phyloP scores from a whole-genome alignment of 768 basidiomycete genomes.

The Tricholomella constricta region DNA sequence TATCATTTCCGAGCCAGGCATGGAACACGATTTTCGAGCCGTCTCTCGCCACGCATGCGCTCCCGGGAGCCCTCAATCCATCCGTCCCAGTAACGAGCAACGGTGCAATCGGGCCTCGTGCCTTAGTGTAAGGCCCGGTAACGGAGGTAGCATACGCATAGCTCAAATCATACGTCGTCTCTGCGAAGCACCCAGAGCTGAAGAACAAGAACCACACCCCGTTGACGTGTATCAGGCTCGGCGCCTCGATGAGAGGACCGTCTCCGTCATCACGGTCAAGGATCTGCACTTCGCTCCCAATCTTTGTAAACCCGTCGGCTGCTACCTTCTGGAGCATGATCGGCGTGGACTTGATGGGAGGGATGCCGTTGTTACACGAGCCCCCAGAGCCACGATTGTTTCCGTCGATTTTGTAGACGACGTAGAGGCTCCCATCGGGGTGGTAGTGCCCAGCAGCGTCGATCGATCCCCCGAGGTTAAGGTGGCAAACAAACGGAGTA shows the following conservation, averaged over 20 bases:
- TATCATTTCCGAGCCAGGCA: constrained; percentile 12
- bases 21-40: constrained; percentile 13
- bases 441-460: constrained; percentile 16
- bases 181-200: constrained; percentile 16
- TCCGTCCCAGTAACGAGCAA: constrained; percentile 11
- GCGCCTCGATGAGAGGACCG: constrained; percentile 15
- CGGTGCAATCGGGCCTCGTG: constrained; percentile 12
- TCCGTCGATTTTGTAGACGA: constrained; percentile 16
- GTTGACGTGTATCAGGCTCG: constrained; percentile 15
- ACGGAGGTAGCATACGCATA: constrained; percentile 16
- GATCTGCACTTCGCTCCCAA: constrained; percentile 13
- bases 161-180: constrained; percentile 16
- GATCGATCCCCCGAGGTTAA: constrained; percentile 13
- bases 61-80: constrained; percentile 16
- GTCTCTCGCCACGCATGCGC: constrained; percentile 12
- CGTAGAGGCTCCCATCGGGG: constrained; percentile 16
- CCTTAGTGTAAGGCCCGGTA: constrained; percentile 15
- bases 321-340: constrained; percentile 18
- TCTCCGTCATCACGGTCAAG: constrained; percentile 17
- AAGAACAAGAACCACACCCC: constrained; percentile 17
- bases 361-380: constrained; percentile 15
- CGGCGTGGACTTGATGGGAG: constrained; percentile 17
- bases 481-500: constrained; percentile 12
- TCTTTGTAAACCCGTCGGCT: constrained; percentile 16
- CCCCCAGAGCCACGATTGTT: constrained; percentile 16